These are phyloP conservation scores for Sugiyamaella sp. DNA, from an alignment of 1,139 yeast genomes.

Conservation along the genomic window DNA sequence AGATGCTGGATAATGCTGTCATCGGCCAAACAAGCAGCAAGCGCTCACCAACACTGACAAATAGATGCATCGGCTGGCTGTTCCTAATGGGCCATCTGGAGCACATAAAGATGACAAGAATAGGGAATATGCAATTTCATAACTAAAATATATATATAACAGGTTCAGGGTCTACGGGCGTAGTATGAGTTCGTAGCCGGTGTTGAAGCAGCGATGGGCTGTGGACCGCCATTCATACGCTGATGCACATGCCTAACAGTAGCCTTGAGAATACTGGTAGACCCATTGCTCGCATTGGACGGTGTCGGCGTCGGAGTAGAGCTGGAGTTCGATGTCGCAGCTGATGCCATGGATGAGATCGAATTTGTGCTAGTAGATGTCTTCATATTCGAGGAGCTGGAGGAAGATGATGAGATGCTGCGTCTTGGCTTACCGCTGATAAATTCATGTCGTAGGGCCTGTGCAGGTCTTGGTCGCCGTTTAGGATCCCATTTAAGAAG, in stretches of 20 bases:
- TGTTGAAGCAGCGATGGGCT: not conserved
- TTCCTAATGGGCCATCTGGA: no score
- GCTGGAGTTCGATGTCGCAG: not conserved
- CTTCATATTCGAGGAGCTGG: slow-evolving; percentile 8
- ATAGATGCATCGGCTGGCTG: no score
- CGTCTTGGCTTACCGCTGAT: slow-evolving; percentile 35
- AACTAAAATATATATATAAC: no score
- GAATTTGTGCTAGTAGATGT: slow-evolving; percentile 5
- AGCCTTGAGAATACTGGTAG: not conserved
- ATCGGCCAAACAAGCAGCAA: no score
- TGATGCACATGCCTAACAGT: not conserved
- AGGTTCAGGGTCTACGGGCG: not conserved
- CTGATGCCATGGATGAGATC: slow-evolving; percentile 9
- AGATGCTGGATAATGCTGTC: no score
- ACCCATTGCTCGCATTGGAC: not conserved
- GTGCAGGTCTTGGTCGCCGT: slow-evolving; percentile 49
- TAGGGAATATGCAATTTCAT: not conserved
- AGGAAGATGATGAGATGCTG: slow-evolving; percentile 13
- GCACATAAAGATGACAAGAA: no score
- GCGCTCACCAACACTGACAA: no score
- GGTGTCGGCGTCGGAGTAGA: not conserved
- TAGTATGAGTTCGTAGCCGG: not conserved
- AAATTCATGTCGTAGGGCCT: slow-evolving; percentile 51
- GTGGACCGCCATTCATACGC: not conserved
- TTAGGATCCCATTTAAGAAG: slow-evolving; percentile 59